Conservation (phyloP, 1,284 basidiomycete species). For the Naganishia albida region DNA sequence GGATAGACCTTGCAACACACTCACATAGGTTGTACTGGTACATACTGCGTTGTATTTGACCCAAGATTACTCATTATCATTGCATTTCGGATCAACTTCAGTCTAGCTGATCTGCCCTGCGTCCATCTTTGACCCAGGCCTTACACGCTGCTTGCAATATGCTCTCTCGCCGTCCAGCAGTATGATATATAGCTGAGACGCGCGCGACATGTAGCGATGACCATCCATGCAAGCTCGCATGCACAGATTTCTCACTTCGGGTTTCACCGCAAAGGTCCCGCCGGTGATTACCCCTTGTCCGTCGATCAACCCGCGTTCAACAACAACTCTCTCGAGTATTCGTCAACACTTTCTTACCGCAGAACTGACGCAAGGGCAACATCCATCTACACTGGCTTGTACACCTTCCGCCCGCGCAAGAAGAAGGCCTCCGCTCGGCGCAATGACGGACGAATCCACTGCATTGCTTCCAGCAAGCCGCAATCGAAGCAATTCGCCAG, state of each 20-base stretch:
- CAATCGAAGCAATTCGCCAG: conserved; percentile 2
- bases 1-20: too few species aligned
- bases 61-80: too few species aligned
- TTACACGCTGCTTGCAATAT: too few species aligned
- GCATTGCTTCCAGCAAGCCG: neutral
- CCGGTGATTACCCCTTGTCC: neutral
- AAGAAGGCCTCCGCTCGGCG: neutral
- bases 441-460: neutral
- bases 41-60: too few species aligned
- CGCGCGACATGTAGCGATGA: too few species aligned
- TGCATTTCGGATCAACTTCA: too few species aligned
- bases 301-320: neutral
- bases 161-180: too few species aligned
- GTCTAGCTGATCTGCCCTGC: too few species aligned
- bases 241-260: neutral
- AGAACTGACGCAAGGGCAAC: neutral
- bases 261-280: conserved; percentile 7
- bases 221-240: too few species aligned
- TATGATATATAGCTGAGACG: too few species aligned
- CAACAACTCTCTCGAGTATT: neutral
- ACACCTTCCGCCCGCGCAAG: neutral
- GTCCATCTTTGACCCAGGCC: too few species aligned
- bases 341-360: neutral
- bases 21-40: too few species aligned
- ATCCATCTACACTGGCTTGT: neutral